Percentiles rank a stretch among this genome's conserved stretches.
phyloP scores from a whole-genome alignment of 2,329 filamentous ascomycete species.

The Aspergillus sp. region DNA sequence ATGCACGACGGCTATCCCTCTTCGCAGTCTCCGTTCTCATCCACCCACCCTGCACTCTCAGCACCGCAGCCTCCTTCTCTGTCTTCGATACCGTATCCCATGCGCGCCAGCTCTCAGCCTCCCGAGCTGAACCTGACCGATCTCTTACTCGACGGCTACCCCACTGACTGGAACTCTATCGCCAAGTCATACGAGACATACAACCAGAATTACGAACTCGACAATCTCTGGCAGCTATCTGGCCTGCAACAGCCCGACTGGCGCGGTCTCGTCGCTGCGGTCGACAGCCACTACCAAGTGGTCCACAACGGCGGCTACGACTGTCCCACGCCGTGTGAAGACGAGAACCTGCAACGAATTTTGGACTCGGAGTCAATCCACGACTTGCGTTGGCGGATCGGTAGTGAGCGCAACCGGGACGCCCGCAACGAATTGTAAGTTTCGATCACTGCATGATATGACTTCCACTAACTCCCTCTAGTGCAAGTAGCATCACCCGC shows the following conservation, averaged over 20 bases:
- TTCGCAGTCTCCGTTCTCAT: constrained; percentile 19
- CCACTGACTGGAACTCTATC: constrained; percentile 37
- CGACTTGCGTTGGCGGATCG: constrained; percentile 36
- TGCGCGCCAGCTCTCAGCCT: constrained; percentile 19
- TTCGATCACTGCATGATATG: not conserved
- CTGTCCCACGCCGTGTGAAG: constrained; percentile 32
- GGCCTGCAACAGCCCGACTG: constrained; percentile 41
- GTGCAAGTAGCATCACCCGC: constrained; percentile 40
- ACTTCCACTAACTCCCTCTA: constrained; percentile 24
- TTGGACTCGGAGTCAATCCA: constrained; percentile 30
- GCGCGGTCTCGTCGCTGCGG: constrained; percentile 42
- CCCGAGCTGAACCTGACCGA: constrained; percentile 33
- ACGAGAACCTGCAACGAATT: constrained; percentile 35
- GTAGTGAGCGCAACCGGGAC: constrained; percentile 25
- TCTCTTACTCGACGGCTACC: constrained; percentile 37
- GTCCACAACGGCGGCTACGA: constrained; percentile 35
- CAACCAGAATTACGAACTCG: constrained; percentile 39
- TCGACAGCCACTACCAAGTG: constrained; percentile 44
- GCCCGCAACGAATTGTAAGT: constrained; percentile 43
- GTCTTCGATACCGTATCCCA: not conserved
- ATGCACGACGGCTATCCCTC: constrained; percentile 23
- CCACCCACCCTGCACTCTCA: constrained; percentile 17
- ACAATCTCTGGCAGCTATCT: constrained; percentile 40
- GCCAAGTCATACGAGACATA: constrained; percentile 36
- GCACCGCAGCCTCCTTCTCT: not conserved